Evolutionary conservation across 1,284 basidiomycete species (phyloP), one percentile per base, ranked within the genome.

Genomic region (Ganoderma multipileum): DNA sequence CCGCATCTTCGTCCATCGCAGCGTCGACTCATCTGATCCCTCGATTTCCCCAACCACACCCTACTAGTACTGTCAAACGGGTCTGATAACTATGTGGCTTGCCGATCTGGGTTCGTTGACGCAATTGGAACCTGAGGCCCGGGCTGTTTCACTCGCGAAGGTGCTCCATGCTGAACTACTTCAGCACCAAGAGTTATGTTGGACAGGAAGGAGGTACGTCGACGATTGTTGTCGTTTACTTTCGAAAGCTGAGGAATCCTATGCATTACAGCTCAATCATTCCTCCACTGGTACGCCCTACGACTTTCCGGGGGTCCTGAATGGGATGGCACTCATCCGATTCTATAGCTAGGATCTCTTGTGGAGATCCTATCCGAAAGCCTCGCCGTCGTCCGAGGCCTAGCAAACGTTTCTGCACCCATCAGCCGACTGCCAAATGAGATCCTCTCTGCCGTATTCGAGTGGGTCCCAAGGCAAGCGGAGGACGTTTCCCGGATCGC

Each of bases 371-470:
- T 62, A 20, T 47, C 26, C 14, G 42, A 33, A 28, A 44, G 30
- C 42, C n/a, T 50, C 18, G 23, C 41, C 30, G 30, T 62, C 61
- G 61, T 62, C 11, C 23, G 61, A 20, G 33, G 61, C 11, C 26
- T 62, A 8, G 14, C 28, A 42, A 62, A 62, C 28, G 42, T 30
- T 23, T 42, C 61, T 16, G 30, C 16, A 3, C 44, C 61, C 18
- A 62, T 62, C 26, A 42, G 42, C 28, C 61, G 28, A 50, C 42
- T 62, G 16, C 61, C 61, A 8, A 62, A 62, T 30, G 61, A 62
- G 42, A 62, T 44, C 16, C 61, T 62, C 61, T 42, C 61, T 2
- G 11, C n/a, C 41, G 33, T 62, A 36, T 62, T 62, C 42, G 61
- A 47, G 42, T 33, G 44, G 23, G 30, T 62, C 12, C 61, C 61